phyloP scores from a whole-genome alignment of 163 green algal genomes.

The Chloroidium sp. region DNA sequence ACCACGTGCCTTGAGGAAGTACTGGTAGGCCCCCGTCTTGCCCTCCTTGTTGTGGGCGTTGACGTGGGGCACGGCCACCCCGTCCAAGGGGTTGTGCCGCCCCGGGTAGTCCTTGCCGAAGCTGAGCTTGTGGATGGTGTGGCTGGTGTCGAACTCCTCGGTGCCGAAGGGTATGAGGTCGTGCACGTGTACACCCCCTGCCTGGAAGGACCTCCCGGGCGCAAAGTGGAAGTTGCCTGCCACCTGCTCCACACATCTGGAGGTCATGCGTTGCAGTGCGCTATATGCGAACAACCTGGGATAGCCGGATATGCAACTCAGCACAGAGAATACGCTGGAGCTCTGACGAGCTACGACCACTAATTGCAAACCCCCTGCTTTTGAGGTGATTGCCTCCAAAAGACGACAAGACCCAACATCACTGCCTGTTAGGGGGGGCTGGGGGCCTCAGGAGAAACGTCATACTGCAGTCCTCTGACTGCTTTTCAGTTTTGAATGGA shows the following conservation, averaged over 20 bases:
- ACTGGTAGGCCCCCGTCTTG: conserved; percentile 79
- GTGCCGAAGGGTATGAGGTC: conserved; percentile 82
- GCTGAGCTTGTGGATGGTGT: conserved; percentile 78
- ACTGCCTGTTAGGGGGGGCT: no score
- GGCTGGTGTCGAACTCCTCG: conserved; percentile 72
- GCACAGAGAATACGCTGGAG: background rate
- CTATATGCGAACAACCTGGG: no score
- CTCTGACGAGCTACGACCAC: no score
- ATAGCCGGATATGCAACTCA: background rate
- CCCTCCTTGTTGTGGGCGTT: conserved; percentile 15
- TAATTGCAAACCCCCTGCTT: no score
- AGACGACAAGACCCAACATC: no score
- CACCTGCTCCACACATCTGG: conserved; percentile 30
- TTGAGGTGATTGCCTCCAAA: no score
- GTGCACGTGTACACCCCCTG: conserved; percentile 85
- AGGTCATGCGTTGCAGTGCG: background rate
- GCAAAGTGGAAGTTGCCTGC: conserved; percentile 89
- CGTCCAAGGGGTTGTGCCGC: conserved; percentile 85
- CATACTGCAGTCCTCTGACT: no score
- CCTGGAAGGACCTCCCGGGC: conserved; percentile 77
- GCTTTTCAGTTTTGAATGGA: no score
- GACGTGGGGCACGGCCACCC: conserved; percentile 19
- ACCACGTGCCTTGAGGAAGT: conserved; percentile 85
- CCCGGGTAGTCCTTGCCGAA: conserved; percentile 84
- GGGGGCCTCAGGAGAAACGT: no score